Conservation (phyloP, 805 yeast genomes). For the Grigorovia humatica region DNA sequence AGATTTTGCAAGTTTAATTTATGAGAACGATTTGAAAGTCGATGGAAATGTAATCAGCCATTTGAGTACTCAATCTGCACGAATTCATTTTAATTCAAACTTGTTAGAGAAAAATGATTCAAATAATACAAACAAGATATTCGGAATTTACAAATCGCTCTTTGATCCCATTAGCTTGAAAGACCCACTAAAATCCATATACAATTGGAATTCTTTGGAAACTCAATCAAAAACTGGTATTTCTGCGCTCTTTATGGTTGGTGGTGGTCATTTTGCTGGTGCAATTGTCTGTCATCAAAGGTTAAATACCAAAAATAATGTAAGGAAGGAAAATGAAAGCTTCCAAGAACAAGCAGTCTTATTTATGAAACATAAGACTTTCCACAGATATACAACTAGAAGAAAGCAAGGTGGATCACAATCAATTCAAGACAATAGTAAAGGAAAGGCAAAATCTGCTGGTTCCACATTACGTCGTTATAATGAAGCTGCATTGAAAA, state of each 20-base stretch:
- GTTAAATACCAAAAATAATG: slow-evolving; percentile 45
- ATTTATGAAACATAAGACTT: slow-evolving; percentile 67
- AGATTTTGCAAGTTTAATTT: background rate
- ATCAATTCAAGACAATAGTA: slow-evolving; percentile 80
- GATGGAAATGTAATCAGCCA: slow-evolving; percentile 16
- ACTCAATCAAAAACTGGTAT: slow-evolving; percentile 23
- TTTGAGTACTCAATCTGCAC: slow-evolving; percentile 63
- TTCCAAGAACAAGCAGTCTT: slow-evolving; percentile 54
- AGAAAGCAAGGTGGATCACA: slow-evolving; percentile 98
- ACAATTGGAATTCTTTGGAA: slow-evolving; percentile 26
- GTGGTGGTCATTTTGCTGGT: slow-evolving; percentile 98
- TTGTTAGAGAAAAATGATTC: slow-evolving; percentile 23
- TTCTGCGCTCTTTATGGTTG: slow-evolving; percentile 84
- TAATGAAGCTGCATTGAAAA: slow-evolving; percentile 73
- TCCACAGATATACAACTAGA: slow-evolving; percentile 91
- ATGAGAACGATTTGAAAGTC: slow-evolving; percentile 10
- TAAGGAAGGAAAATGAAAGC: slow-evolving; percentile 37
- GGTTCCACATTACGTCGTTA: slow-evolving; percentile 85
- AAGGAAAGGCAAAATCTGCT: slow-evolving; percentile 93
- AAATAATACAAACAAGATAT: slow-evolving; percentile 30
- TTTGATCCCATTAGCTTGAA: slow-evolving; percentile 36
- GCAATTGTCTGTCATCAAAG: slow-evolving; percentile 75
- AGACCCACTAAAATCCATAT: slow-evolving; percentile 43
- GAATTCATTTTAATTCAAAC: slow-evolving; percentile 44
- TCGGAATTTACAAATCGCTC: slow-evolving; percentile 60